Percentiles rank a stretch among this genome's conserved stretches.
Evolutionary conservation across 2,329 filamentous ascomycete genomes (phyloP).

Genomic region (Sporothrix globosa): DNA sequence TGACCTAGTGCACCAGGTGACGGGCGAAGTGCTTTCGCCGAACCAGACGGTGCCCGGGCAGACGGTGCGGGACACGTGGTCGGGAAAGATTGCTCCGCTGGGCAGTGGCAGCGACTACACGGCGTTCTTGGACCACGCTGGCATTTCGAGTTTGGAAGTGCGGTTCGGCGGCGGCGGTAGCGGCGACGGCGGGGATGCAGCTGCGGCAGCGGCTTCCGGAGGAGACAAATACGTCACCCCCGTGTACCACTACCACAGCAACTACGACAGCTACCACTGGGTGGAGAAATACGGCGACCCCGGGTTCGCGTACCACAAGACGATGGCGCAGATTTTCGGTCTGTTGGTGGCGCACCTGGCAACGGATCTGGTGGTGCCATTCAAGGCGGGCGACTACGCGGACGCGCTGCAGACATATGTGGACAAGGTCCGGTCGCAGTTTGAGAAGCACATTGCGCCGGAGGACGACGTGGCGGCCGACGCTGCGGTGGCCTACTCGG

Average conservation of each 20-base stretch:
- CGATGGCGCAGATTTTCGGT: slow-evolving; percentile 68
- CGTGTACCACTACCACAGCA: slow-evolving; percentile 81
- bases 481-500: not conserved
- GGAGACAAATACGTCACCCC: slow-evolving; percentile 45
- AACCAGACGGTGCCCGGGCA: slow-evolving; percentile 74
- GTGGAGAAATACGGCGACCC: slow-evolving; percentile 80
- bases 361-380: slow-evolving; percentile 64
- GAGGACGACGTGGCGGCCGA: not conserved
- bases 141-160: slow-evolving; percentile 67
- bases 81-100: slow-evolving; percentile 64
- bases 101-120: slow-evolving; percentile 76
- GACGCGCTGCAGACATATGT: slow-evolving; percentile 58
- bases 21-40: slow-evolving; percentile 65
- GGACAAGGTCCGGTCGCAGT: slow-evolving; percentile 54
- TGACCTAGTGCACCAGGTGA: slow-evolving; percentile 69
- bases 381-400: slow-evolving; percentile 68
- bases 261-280: slow-evolving; percentile 88
- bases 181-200: slow-evolving; percentile 5
- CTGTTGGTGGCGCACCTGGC: slow-evolving; percentile 64
- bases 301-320: slow-evolving; percentile 66
- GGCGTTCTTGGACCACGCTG: slow-evolving; percentile 73
- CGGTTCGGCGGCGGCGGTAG: slow-evolving; percentile 54
- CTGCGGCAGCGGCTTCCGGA: not conserved
- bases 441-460: slow-evolving; percentile 41
- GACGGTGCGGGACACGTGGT: slow-evolving; percentile 70